Percentiles rank a stretch among this genome's conserved stretches.
These are phyloP conservation scores for Fragilariopsis cylindrus DNA, from an alignment of 108 stramenopile genomes.

Conservation along the genomic window DNA sequence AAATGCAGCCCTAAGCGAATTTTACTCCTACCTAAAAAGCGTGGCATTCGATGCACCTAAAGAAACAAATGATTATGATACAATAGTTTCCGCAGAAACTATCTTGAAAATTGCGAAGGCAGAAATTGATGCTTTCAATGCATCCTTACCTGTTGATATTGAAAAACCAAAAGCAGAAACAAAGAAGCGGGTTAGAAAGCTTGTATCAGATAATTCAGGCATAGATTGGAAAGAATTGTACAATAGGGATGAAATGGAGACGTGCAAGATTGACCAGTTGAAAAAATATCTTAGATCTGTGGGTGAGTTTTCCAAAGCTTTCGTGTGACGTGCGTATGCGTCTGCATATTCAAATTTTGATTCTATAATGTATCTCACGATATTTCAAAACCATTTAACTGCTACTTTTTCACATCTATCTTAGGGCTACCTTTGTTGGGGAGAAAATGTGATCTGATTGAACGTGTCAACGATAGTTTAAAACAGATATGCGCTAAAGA, in stretches of 20 bases:
- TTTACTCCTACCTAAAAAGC: constrained; percentile 68
- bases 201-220: constrained; percentile 40
- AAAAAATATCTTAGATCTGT: constrained; percentile 64
- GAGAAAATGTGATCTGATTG: constrained; percentile 59
- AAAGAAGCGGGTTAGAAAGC: constrained; percentile 42
- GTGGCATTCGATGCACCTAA: constrained; percentile 51
- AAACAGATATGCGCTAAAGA: not conserved
- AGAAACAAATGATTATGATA: constrained; percentile 39
- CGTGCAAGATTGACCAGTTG: constrained; percentile 46
- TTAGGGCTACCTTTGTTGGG: constrained; percentile 35
- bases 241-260: constrained; percentile 34
- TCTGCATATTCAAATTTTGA: too few species aligned
- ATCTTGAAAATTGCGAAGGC: constrained; percentile 40
- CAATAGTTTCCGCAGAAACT: constrained; percentile 36
- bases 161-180: constrained; percentile 18
- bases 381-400: too few species aligned
- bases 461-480: constrained; percentile 33
- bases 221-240: constrained; percentile 63
- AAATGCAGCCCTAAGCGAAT: constrained; percentile 66
- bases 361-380: too few species aligned
- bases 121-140: constrained; percentile 54
- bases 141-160: constrained; percentile 54
- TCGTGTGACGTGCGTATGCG: too few species aligned
- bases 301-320: constrained; percentile 34
- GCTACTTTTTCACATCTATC: too few species aligned